A percentile compares a stretch with the other conserved stretches of the same genome.
These are phyloP conservation scores for Theileria equi DNA, from an alignment of 169 alveolate species.

Conservation along the genomic window DNA sequence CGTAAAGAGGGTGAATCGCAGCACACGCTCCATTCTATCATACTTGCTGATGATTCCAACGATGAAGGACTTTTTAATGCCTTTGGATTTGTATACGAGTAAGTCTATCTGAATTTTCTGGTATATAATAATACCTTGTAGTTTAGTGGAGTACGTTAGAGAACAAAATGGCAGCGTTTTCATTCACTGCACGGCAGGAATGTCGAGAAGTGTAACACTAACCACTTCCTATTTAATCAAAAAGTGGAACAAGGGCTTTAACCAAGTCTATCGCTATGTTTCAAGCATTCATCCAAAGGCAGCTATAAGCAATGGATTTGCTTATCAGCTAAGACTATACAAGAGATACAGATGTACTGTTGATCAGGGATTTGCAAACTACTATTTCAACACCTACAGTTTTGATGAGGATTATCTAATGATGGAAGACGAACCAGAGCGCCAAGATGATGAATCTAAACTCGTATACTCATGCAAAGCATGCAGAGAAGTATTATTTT, in stretches of 20 bases:
- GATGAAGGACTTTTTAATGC: conserved; percentile 34
- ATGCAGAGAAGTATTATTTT: conserved; percentile 52
- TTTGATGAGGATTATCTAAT: conserved; percentile 11
- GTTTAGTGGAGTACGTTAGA: conserved; percentile 28
- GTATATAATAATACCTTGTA: not conserved
- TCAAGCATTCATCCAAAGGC: conserved; percentile 42
- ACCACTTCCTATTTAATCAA: conserved; percentile 47
- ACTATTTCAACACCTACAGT: conserved; percentile 13
- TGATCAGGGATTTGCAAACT: conserved; percentile 7
- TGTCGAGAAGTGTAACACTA: conserved; percentile 51
- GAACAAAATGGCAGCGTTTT: conserved; percentile 23
- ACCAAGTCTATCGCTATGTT: conserved; percentile 14
- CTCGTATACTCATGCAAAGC: conserved; percentile 41
- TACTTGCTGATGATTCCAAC: conserved; percentile 27
- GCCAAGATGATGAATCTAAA: not conserved
- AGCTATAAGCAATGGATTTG: conserved; percentile 31
- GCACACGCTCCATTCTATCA: conserved; percentile 31
- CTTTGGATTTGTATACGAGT: conserved; percentile 43
- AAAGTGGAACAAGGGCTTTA: conserved; percentile 43
- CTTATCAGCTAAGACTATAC: conserved; percentile 49
- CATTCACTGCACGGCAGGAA: conserved; percentile 55
- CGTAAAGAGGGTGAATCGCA: not conserved
- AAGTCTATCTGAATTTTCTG: not conserved
- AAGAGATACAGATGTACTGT: conserved; percentile 10
- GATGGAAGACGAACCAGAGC: conserved; percentile 15